phyloP scores from a whole-genome alignment of 345 rosid species.

The Citrus maxima region DNA sequence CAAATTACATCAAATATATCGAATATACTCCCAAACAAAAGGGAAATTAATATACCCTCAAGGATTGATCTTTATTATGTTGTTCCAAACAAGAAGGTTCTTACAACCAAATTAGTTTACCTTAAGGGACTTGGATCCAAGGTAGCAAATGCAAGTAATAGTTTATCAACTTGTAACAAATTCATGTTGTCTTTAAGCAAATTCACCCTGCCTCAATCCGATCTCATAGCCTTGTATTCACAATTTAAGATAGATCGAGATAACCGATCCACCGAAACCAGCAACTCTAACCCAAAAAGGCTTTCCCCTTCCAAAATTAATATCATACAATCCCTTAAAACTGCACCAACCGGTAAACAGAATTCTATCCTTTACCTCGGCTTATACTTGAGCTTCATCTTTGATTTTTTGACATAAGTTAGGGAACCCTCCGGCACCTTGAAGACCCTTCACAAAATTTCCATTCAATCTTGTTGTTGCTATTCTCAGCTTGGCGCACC shows the following conservation, averaged over 20 bases:
- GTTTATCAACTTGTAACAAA: conserved; percentile 3
- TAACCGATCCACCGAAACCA: not conserved
- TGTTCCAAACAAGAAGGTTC: too few species aligned
- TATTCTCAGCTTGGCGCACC: not conserved
- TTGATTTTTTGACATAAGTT: not conserved
- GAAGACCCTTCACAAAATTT: conserved; percentile 15
- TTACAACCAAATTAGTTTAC: too few species aligned
- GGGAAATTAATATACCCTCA: too few species aligned
- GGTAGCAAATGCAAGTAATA: conserved; percentile 19
- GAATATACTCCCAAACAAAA: too few species aligned
- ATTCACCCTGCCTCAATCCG: conserved; percentile 21
- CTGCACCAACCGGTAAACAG: not conserved
- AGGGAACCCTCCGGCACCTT: conserved; percentile 5
- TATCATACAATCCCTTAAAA: too few species aligned
- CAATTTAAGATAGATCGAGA: too few species aligned
- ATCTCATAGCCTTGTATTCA: conserved; percentile 1
- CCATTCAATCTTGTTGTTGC: conserved; percentile 6
- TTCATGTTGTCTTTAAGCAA: conserved; percentile 21
- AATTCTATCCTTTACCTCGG: conserved; percentile 9
- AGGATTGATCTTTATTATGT: too few species aligned
- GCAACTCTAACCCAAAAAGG: conserved; percentile 17
- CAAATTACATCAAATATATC: too few species aligned
- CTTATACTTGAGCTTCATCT: not conserved
- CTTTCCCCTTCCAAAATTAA: conserved; percentile 31
- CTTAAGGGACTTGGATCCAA: conserved; percentile 11